Evolutionary conservation across 495 filamentous ascomycete species (phyloP).

Genomic region (Daldinia loculata): DNA sequence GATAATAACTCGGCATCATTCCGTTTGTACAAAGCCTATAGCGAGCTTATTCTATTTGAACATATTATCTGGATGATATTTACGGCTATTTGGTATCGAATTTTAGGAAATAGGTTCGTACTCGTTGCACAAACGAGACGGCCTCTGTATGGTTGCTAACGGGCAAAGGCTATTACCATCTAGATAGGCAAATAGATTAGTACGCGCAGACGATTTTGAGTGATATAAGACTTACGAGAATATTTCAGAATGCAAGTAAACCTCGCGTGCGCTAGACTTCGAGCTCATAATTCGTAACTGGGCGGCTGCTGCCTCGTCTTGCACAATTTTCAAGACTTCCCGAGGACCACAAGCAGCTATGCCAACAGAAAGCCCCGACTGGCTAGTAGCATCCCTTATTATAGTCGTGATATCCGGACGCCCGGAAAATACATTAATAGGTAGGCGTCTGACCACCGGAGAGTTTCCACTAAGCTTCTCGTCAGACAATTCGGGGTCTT

Average conservation of each 20-base stretch:
- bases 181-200: neutral
- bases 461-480: slow-evolving; percentile 9
- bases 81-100: neutral
- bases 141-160: neutral
- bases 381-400: slow-evolving; percentile 41
- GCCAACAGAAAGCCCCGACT: slow-evolving; percentile 47
- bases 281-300: slow-evolving; percentile 54
- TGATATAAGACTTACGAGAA: slow-evolving; percentile 54
- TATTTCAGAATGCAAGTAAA: slow-evolving; percentile 63
- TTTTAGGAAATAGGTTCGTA: neutral
- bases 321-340: slow-evolving; percentile 59
- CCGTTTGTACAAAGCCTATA: too few relatives aligned
- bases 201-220: neutral
- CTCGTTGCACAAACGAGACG: too few relatives aligned
- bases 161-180: slow-evolving; percentile 8
- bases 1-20: too few relatives aligned
- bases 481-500: slow-evolving; percentile 20
- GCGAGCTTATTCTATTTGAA: too few relatives aligned
- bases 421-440: slow-evolving; percentile 33
- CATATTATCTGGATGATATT: neutral
- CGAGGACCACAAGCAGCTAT: slow-evolving; percentile 62
- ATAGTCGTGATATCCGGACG: slow-evolving; percentile 52
- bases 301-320: slow-evolving; percentile 58
- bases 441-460: slow-evolving; percentile 9
- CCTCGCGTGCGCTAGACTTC: slow-evolving; percentile 48